Conservation (phyloP, 2,329 filamentous ascomycete species). For the Basipetospora sp. region DNA sequence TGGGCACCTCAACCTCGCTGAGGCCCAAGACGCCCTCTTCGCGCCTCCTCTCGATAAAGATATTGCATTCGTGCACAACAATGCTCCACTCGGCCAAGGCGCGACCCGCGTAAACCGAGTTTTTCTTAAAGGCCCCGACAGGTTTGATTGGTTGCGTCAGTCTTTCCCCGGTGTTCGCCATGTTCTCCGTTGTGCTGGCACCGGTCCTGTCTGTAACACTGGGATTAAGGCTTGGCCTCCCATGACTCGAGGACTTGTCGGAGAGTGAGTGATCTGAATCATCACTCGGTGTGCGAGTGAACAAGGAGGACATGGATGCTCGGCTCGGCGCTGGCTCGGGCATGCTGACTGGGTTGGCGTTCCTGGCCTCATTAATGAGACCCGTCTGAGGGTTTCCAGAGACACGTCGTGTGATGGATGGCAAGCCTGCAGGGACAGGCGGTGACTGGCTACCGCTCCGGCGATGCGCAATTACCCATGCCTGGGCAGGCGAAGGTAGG, state of each 20-base stretch:
- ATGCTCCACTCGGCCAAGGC: conserved; percentile 67
- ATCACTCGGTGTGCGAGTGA: background rate
- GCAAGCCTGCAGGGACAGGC: conserved; percentile 21
- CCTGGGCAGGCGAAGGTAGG: conserved; percentile 56
- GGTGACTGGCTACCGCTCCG: conserved; percentile 25
- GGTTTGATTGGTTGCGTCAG: conserved; percentile 31
- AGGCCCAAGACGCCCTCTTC: conserved; percentile 56
- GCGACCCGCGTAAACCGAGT: conserved; percentile 50
- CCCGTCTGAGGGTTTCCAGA: conserved; percentile 32
- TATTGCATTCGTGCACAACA: conserved; percentile 64
- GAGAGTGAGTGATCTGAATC: background rate
- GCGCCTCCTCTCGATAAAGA: conserved; percentile 61
- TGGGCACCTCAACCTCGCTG: conserved; percentile 47
- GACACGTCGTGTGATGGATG: conserved; percentile 30
- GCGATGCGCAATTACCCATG: conserved; percentile 34
- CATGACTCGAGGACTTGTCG: background rate
- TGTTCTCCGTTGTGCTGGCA: background rate
- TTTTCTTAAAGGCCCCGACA: conserved; percentile 27
- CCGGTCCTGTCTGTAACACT: background rate
- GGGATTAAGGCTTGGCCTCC: background rate
- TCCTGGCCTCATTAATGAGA: conserved; percentile 35
- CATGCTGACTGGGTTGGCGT: conserved; percentile 27
- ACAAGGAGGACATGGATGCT: conserved; percentile 8
- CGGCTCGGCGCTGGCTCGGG: conserved; percentile 13
- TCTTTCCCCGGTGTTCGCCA: background rate